Conservation (phyloP, 139 green algal species). For the Chlamydomonas applanata region DNA sequence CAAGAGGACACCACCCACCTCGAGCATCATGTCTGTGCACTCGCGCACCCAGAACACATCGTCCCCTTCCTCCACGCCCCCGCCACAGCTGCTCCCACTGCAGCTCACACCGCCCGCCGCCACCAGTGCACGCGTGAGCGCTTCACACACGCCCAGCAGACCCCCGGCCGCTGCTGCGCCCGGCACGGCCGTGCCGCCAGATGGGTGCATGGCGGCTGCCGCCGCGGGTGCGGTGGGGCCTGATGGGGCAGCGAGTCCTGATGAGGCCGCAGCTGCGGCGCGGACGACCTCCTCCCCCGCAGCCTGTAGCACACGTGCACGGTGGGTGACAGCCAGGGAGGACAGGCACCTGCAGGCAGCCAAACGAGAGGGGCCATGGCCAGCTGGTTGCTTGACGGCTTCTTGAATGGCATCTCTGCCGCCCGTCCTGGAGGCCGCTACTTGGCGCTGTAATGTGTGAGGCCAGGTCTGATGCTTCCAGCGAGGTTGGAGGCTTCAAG, state of each 20-base stretch:
- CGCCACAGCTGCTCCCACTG: not conserved
- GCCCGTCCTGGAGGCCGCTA: too few species aligned
- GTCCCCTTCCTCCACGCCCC: constrained; percentile 12
- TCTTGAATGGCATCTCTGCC: too few species aligned
- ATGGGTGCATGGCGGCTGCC: too few species aligned
- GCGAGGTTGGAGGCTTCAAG: too few species aligned
- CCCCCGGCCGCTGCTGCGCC: constrained; percentile 16
- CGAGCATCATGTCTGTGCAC: constrained; percentile 61
- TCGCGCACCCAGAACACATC: constrained; percentile 48
- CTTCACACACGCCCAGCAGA: constrained; percentile 41
- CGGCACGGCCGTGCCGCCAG: not conserved
- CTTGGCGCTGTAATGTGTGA: too few species aligned
- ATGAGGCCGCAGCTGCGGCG: not conserved
- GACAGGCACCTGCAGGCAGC: constrained; percentile 20
- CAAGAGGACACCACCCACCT: too few species aligned
- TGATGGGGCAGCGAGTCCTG: too few species aligned
- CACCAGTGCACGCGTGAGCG: constrained; percentile 49
- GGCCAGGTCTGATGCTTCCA: too few species aligned
- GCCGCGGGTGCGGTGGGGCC: too few species aligned
- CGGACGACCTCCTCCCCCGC: constrained; percentile 17
- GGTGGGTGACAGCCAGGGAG: constrained; percentile 22
- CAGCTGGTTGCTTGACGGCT: too few species aligned
- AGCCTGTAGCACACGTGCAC: constrained; percentile 23
- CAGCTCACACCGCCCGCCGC: constrained; percentile 22
- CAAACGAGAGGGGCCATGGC: too few species aligned